Base-by-base conservation (phyloP, 257 asterid genomes). In the Salvia miltiorrhiza region DNA sequence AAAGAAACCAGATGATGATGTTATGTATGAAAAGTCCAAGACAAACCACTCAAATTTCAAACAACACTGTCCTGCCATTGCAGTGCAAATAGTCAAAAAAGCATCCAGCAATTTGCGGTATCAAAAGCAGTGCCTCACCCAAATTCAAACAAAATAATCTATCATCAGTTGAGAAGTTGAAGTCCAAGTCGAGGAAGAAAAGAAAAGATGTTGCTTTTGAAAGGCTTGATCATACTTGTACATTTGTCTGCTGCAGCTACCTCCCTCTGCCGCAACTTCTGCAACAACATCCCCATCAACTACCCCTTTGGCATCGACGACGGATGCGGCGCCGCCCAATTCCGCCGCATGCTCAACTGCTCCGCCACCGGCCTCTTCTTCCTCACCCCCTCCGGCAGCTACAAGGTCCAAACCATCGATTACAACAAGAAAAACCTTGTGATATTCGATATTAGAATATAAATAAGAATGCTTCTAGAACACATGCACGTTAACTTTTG, bases 281-380 rank as follows among this genome's bases (percentile, higher is more conserved):
- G 96, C 80, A 86, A 86, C 88, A 83, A 80, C 83, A 82, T 92
- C 39, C 92, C 88, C 58, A 83, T 92, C 54, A 77, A 84, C 67
- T 86, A 92, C 78, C 98, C 98, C 8, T 89, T 92, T 71, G 80
- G 83, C 77, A 83, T 92, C 12, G 98, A 92, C 73, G 95, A 90
- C 1, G 98, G 98, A n/a, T 92, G 97, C 61, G 97, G 98, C 11
- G 84, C 96, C 5, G 70, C 91, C 0, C 90, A 80, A 45, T 88
- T 82, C 79, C 82, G 83, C 30, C 83, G 30, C 82, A 88, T 84
- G 93, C 83, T 92, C 32, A 90, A 92, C 84, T 92, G 98, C 83
- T 83, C 95, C 70, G 56, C 72, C 70, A 14, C 83, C 17, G 92
- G 65, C 20, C 83, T 92, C 54, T 86, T 83, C 85, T 90, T 88